Evolutionary conservation across 805 yeast species (phyloP).

Genomic region (Wickerhamiella alocasiicola): DNA sequence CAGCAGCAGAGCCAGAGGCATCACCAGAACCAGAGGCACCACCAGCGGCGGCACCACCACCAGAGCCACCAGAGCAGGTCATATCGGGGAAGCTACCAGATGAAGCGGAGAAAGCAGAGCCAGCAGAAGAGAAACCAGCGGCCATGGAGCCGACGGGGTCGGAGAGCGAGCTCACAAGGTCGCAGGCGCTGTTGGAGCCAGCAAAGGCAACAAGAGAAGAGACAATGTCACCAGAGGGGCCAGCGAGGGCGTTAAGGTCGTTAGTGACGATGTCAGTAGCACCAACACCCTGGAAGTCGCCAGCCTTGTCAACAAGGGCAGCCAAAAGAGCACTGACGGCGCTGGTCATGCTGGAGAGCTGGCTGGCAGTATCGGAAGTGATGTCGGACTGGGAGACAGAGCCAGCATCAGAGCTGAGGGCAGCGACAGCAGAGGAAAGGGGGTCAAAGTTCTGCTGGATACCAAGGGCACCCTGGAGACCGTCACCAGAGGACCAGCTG

Average conservation of each 20-base stretch:
- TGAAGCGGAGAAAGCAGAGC: slow-evolving; percentile 16
- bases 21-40: slow-evolving; percentile 9
- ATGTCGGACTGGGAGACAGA: slow-evolving; percentile 10
- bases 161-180: slow-evolving; percentile 9
- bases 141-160: slow-evolving; percentile 12
- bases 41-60: slow-evolving; percentile 12
- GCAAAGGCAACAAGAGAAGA: slow-evolving; percentile 15
- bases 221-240: slow-evolving; percentile 19
- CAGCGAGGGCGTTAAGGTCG: slow-evolving; percentile 19
- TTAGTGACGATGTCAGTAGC: slow-evolving; percentile 18
- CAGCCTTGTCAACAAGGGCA: slow-evolving; percentile 20
- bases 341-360: slow-evolving; percentile 12
- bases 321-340: slow-evolving; percentile 18
- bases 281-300: slow-evolving; percentile 18
- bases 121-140: slow-evolving; percentile 15
- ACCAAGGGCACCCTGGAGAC: slow-evolving; percentile 20
- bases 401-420: slow-evolving; percentile 2
- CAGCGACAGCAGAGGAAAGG: slow-evolving; percentile 9
- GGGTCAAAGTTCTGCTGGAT: slow-evolving; percentile 17
- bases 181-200: slow-evolving; percentile 14
- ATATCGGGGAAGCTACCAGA: slow-evolving; percentile 8
- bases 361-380: slow-evolving; percentile 9
- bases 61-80: slow-evolving; percentile 14
- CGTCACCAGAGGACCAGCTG: slow-evolving; percentile 15
- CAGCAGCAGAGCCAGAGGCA: slow-evolving; percentile 13